Base-by-base conservation (phyloP, 1,284 basidiomycete species). In the Ustilago vetiveriae region DNA sequence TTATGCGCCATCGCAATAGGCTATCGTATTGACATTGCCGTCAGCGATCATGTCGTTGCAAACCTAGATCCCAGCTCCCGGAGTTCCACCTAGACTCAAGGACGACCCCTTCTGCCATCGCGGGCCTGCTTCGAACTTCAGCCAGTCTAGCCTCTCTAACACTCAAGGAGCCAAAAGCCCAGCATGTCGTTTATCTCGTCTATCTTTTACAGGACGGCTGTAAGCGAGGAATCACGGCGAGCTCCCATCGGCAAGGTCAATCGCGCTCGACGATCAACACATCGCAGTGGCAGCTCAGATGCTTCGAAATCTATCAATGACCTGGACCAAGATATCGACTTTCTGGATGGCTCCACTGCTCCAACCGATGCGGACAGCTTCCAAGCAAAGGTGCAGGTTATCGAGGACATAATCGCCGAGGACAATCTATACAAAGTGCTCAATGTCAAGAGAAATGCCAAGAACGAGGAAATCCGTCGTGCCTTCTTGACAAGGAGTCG, bases 401-500 rank as follows among this genome's bases (percentile, higher is more conserved):
- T 74, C 29, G 63, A 74, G 46, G 56, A 67, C n/a, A 71, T 74
- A 36, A 62, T 67, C 16, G 64, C 57, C 32, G 68, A 76, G 33
- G 70, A 76, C 21, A 87, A 91, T 72, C 85, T 92, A 30, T 92
- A 92, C 82, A 83, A 85, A 43, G 88, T 92, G 27, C 86, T 93
- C 7, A 90, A 89, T 9, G 81, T 92, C 11, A 76, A 84, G 27
- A 85, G 85, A 52, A 84, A 84, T 9, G 81, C 85, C 0, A 82
- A 82, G 33, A 82, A 87, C 39, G 90, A 92, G 76, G 88, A 88
- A 65, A 84, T 93, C 24, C 84, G 92, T 33, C 84, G 90, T 33
- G 91, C 90, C 19, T 93, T 92, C 81, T 86, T 93, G 42, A 84
- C 86, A 0, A 84, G 90, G 38, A 92, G 90, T 79, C 86, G 86